These are phyloP conservation scores for Asterella californica DNA, from an alignment of 225 moss, liverwort and hornwort genomes.

Conservation along the genomic window DNA sequence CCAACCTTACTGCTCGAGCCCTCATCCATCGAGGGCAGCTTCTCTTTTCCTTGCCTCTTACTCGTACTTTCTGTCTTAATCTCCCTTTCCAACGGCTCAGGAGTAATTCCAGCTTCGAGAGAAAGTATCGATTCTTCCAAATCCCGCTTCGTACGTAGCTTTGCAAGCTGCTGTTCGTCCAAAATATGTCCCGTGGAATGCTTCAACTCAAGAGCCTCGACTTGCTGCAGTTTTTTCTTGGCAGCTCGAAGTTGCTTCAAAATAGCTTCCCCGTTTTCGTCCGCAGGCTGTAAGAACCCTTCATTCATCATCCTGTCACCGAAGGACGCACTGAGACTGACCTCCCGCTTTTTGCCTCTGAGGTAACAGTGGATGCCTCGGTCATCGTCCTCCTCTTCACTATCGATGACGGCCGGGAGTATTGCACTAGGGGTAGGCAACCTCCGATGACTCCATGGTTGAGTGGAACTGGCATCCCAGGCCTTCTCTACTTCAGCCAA, in stretches of 20 bases:
- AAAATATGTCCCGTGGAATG: conserved; percentile 63
- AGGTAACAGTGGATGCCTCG: conserved; percentile 39
- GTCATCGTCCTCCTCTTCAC: conserved; percentile 79
- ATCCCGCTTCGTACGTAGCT: conserved; percentile 67
- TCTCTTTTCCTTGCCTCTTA: conserved; percentile 24
- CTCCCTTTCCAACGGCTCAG: conserved; percentile 33
- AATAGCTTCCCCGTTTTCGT: conserved; percentile 57
- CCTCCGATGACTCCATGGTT: conserved; percentile 76
- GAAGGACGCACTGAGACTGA: conserved; percentile 34
- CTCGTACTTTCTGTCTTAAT: conserved; percentile 33
- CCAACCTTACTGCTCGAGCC: conserved; percentile 2
- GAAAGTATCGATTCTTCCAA: conserved; percentile 55
- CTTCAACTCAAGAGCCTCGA: conserved; percentile 87
- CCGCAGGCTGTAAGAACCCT: conserved; percentile 54
- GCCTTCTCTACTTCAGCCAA: conserved; percentile 78
- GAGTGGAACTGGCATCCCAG: conserved; percentile 66
- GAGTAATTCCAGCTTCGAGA: conserved; percentile 74
- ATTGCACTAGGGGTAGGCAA: conserved; percentile 82
- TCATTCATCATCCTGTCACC: conserved; percentile 48
- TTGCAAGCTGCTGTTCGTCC: conserved; percentile 82
- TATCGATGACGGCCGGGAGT: conserved; percentile 69
- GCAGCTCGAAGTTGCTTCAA: conserved; percentile 76
- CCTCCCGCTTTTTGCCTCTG: conserved; percentile 36
- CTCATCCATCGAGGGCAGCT: background rate
- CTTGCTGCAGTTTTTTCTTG: conserved; percentile 92